phyloP scores from a whole-genome alignment of 129 eudicot species.

The Flaveria brownii region DNA sequence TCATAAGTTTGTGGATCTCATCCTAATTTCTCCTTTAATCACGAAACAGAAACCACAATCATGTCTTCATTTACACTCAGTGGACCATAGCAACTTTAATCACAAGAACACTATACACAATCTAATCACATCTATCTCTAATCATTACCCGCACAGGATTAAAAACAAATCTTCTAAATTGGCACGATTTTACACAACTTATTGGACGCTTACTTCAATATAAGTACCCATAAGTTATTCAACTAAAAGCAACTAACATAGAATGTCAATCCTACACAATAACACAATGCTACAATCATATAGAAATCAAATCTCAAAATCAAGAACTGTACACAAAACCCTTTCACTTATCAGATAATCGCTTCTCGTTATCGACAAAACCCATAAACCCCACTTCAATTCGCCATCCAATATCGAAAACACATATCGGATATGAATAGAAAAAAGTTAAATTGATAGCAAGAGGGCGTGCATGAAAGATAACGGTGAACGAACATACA shows the following conservation, averaged over 20 bases:
- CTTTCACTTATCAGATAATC: too few relatives aligned
- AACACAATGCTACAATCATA: slow-evolving; percentile 24
- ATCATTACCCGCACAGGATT: background rate
- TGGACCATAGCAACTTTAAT: slow-evolving; percentile 1
- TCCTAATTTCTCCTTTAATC: slow-evolving; percentile 14
- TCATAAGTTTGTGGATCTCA: slow-evolving; percentile 9
- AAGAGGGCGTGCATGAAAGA: slow-evolving; percentile 41
- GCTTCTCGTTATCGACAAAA: background rate
- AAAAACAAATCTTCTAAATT: background rate
- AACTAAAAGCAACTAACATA: slow-evolving; percentile 3
- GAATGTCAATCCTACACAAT: background rate
- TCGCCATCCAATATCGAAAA: background rate
- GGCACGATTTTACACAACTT: slow-evolving; percentile 11
- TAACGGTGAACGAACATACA: background rate
- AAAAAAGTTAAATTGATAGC: background rate
- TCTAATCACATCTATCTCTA: slow-evolving; percentile 4
- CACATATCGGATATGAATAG: too few relatives aligned
- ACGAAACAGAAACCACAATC: slow-evolving; percentile 11
- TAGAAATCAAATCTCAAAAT: slow-evolving; percentile 14
- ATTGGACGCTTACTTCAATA: slow-evolving; percentile 9
- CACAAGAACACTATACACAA: slow-evolving; percentile 3
- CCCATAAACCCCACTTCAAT: slow-evolving; percentile 22
- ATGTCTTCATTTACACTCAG: background rate
- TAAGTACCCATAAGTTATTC: background rate
- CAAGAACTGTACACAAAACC: background rate